Evolutionary conservation across 2,329 filamentous ascomycete species (phyloP), one percentile per base, ranked within the genome.

Genomic region (Paracorniculantispora psalliotae): DNA sequence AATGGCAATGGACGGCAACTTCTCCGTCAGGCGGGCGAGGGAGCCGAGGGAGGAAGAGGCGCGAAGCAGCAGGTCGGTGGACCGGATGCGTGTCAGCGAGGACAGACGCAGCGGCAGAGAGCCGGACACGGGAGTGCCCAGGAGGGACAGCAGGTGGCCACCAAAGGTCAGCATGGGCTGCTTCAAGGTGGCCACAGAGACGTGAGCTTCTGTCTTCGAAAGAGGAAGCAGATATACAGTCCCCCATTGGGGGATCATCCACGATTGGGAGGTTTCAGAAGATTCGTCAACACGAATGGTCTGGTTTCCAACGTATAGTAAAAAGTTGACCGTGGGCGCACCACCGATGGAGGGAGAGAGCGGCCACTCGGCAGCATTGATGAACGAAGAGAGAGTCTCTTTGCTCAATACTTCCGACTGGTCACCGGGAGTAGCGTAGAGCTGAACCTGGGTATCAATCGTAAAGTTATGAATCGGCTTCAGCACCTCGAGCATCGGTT

Each of bases 301-400:
- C 60, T 89, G 84, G 60, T 90, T 86, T 6, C 92, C 91, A 8
- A 96, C 86, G 68, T 94, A 99, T 28, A 97, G 81, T 59, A 97
- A 87, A 70, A 99, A 97, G 74, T 99, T 97, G 68, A 99, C 87
- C 0, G 94, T 99, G 1, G 94, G 94, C 0, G 93, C 93, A 19
- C 85, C 86, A 44, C 92, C 94, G 65, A 99, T 97, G 59, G 91
- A 96, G 0, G 93, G 93, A 62, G 90, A 96, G 2, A 99, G 76
- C 0, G 94, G 94, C 94, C 94, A 99, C 75, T 99, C 94, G 2
- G 94, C 94, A 2, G 93, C 92, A 68, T 99, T 99, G 73, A 99
- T 92, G 69, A 99, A 99, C 1, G 90, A 92, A 39, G 91, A 91
- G 1, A 99, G 80, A 67, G 96, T 92, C 66, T 96, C 89, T 70